phyloP scores from a whole-genome alignment of 2,329 filamentous ascomycete genomes.

The Cercospora zeae-maydis region DNA sequence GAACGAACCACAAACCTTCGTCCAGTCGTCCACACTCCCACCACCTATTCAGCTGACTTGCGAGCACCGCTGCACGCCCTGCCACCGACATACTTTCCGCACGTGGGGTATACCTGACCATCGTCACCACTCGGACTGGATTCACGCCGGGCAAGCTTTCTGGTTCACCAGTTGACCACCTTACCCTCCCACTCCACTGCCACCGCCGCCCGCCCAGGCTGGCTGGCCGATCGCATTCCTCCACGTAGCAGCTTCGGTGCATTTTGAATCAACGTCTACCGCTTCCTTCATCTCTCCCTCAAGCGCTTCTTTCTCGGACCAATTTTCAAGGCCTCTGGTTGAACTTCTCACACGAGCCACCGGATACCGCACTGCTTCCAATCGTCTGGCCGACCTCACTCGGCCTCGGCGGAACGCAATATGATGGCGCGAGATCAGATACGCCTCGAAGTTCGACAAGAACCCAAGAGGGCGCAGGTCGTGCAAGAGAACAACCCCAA shows the following conservation, averaged over 20 bases:
- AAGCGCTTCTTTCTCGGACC: neutral
- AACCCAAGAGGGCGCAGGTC: conserved; percentile 25
- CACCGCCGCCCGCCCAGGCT: neutral
- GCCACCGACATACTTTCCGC: conserved; percentile 5
- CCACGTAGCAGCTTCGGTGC: neutral
- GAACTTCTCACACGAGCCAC: conserved; percentile 4
- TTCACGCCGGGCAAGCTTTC: neutral
- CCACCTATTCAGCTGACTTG: conserved; percentile 10
- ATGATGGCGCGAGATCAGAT: conserved; percentile 24
- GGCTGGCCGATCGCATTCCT: neutral
- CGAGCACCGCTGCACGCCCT: conserved; percentile 2
- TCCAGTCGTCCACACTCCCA: conserved; percentile 11
- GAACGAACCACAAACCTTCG: conserved; percentile 21
- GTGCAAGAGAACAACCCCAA: conserved; percentile 29
- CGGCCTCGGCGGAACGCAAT: conserved; percentile 46
- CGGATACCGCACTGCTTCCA: neutral
- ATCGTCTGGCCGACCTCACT: conserved; percentile 5
- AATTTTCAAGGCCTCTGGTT: conserved; percentile 1
- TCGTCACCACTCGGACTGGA: conserved; percentile 6
- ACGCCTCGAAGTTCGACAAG: conserved; percentile 22
- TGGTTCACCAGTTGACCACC: neutral
- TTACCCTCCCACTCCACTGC: neutral
- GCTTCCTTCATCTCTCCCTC: neutral
- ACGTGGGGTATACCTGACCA: neutral
- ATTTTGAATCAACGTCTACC: conserved; percentile 11